Conservation (phyloP, 108 stramenopile genomes). For the Cyclostephanos invisitatus region DNA sequence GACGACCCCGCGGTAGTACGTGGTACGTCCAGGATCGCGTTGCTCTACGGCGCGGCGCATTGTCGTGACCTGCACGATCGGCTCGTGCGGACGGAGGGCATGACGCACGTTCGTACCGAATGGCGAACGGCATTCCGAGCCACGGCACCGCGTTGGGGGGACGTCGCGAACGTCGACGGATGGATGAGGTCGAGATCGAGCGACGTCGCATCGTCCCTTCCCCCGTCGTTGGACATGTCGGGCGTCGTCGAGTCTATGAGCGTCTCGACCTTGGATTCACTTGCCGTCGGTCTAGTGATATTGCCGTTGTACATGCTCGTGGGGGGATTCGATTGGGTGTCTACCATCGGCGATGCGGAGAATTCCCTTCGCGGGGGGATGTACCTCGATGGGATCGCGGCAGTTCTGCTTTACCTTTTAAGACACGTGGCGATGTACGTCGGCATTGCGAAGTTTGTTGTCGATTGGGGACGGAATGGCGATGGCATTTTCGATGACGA, state of each 20-base stretch:
- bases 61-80: slow-evolving; percentile 70
- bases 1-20: not conserved
- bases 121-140: slow-evolving; percentile 79
- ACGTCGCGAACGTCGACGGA: slow-evolving; percentile 22
- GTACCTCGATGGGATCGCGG: slow-evolving; percentile 45
- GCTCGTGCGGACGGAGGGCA: slow-evolving; percentile 51
- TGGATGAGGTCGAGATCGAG: slow-evolving; percentile 3
- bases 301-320: slow-evolving; percentile 62
- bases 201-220: not conserved
- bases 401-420: slow-evolving; percentile 52
- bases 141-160: slow-evolving; percentile 37
- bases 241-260: slow-evolving; percentile 29
- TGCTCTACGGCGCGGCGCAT: slow-evolving; percentile 77
- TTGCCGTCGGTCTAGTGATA: slow-evolving; percentile 52
- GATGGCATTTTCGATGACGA: slow-evolving; percentile 39
- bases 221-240: slow-evolving; percentile 5
- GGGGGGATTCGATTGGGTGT: slow-evolving; percentile 86
- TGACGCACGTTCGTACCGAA: slow-evolving; percentile 48
- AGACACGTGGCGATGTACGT: slow-evolving; percentile 76
- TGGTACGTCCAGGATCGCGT: slow-evolving; percentile 32
- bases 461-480: slow-evolving; percentile 64
- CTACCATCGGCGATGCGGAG: slow-evolving; percentile 56
- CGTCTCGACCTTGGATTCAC: slow-evolving; percentile 36
- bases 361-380: slow-evolving; percentile 37
- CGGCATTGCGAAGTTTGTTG: slow-evolving; percentile 69